phyloP scores from a whole-genome alignment of 768 basidiomycete species.

The Agaricus subrufescens region DNA sequence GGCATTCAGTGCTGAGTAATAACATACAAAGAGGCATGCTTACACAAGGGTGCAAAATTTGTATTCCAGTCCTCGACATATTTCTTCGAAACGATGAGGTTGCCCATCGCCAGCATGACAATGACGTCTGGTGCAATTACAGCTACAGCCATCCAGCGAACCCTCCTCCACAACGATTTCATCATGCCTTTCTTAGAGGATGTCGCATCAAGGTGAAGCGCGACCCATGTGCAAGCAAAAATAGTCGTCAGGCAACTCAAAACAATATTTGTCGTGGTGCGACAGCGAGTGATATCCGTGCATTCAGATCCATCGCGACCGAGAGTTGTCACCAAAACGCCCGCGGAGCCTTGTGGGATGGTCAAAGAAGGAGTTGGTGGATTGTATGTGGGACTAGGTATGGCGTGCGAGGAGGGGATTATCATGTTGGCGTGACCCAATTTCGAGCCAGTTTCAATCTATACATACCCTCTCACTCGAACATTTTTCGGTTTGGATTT shows the following conservation, averaged over 20 bases:
- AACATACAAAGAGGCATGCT: not conserved
- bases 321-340: too few species aligned
- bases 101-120: slow-evolving; percentile 5
- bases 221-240: slow-evolving; percentile 18
- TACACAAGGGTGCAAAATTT: not conserved
- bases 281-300: not conserved
- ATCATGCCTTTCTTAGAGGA: slow-evolving; percentile 2
- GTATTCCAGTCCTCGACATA: not conserved
- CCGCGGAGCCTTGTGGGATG: too few species aligned
- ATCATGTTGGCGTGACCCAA: too few species aligned
- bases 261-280: slow-evolving; percentile 12
- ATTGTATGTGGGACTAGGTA: too few species aligned
- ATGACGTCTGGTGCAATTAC: slow-evolving; percentile 11
- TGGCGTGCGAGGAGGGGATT: too few species aligned
- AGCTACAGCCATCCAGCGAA: slow-evolving; percentile 6
- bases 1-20: not conserved
- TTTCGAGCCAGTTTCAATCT: too few species aligned
- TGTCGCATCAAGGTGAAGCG: slow-evolving; percentile 17
- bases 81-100: not conserved
- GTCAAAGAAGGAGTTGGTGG: too few species aligned
- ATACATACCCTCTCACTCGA: too few species aligned
- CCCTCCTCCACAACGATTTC: not conserved
- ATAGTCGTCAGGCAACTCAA: slow-evolving; percentile 17
- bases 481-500: slow-evolving; percentile 33
- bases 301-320: too few species aligned